phyloP scores from a whole-genome alignment of 1,139 yeast genomes.

The Yamadazyma sp. region DNA sequence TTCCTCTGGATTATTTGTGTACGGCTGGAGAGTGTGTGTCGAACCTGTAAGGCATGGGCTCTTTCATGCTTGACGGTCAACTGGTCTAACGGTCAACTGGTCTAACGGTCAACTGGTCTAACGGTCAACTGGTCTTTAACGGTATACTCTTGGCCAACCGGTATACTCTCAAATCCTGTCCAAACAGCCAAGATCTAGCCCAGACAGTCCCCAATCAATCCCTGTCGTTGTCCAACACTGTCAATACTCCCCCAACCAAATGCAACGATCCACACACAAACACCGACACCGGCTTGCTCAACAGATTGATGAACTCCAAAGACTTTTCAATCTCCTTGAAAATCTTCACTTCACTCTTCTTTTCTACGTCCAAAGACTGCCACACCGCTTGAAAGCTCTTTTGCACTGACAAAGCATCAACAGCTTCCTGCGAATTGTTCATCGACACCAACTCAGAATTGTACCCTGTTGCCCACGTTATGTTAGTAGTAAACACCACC shows the following conservation, averaged over 20 bases:
- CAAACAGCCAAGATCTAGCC: neutral
- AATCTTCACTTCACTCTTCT: slow-evolving; percentile 32
- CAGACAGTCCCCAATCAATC: slow-evolving; percentile 19
- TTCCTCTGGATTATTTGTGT: too few relatives aligned
- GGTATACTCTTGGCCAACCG: too few relatives aligned
- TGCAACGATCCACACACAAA: slow-evolving; percentile 94
- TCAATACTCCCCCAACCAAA: slow-evolving; percentile 89
- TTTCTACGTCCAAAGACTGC: slow-evolving; percentile 49
- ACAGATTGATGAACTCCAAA: slow-evolving; percentile 51
- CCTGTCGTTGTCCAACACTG: slow-evolving; percentile 64
- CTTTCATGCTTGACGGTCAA: too few relatives aligned
- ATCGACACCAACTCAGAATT: slow-evolving; percentile 82
- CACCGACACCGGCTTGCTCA: slow-evolving; percentile 57
- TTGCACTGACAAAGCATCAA: slow-evolving; percentile 81
- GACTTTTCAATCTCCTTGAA: slow-evolving; percentile 78
- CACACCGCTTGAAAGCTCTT: slow-evolving; percentile 70
- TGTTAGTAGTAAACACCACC: slow-evolving; percentile 85
- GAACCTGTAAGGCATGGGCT: too few relatives aligned
- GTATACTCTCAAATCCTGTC: too few relatives aligned
- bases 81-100: too few relatives aligned
- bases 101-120: too few relatives aligned
- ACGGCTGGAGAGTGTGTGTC: too few relatives aligned
- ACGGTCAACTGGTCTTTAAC: too few relatives aligned
- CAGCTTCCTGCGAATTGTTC: slow-evolving; percentile 75
- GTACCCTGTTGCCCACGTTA: slow-evolving; percentile 88